phyloP scores from a whole-genome alignment of 2,329 filamentous ascomycete genomes.

The Rugonectria rugulosa region DNA sequence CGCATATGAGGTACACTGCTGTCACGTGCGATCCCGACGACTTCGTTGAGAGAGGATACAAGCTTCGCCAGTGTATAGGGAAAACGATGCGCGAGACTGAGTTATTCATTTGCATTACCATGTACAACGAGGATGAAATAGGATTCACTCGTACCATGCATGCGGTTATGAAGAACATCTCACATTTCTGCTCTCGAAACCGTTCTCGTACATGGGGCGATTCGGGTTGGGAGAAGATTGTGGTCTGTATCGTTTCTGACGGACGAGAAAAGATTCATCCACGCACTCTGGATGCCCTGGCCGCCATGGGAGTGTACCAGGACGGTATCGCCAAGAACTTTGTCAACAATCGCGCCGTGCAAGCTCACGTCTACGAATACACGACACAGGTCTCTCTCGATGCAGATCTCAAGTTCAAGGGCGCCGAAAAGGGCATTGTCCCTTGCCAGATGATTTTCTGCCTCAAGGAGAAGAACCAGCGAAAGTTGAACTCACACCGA shows the following conservation, averaged over 20 bases:
- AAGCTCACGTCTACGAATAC: conserved; percentile 98
- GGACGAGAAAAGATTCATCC: conserved; percentile 91
- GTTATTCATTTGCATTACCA: conserved; percentile 94
- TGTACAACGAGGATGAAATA: conserved; percentile 99
- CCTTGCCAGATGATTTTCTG: conserved; percentile 99
- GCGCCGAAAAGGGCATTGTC: conserved; percentile 97
- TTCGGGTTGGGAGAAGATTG: conserved; percentile 98
- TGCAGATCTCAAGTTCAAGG: conserved; percentile 96
- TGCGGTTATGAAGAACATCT: conserved; percentile 97
- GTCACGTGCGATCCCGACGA: conserved; percentile 98
- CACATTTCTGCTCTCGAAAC: conserved; percentile 91
- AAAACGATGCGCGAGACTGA: conserved; percentile 87
- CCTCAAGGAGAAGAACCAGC: conserved; percentile 95
- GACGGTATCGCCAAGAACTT: conserved; percentile 98
- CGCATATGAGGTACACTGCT: conserved; percentile 97
- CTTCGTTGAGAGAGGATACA: conserved; percentile 88
- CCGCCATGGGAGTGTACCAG: conserved; percentile 97
- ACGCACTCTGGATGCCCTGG: conserved; percentile 89
- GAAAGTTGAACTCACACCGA: conserved; percentile 97
- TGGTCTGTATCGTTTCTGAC: conserved; percentile 95
- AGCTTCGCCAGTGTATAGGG: conserved; percentile 89
- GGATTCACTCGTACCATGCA: conserved; percentile 98
- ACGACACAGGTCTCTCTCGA: conserved; percentile 98
- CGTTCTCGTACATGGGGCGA: conserved; percentile 97
- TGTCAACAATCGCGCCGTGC: conserved; percentile 95